phyloP scores from a whole-genome alignment of 2,329 filamentous ascomycete species.

The Phyllosticta citrichinensis region DNA sequence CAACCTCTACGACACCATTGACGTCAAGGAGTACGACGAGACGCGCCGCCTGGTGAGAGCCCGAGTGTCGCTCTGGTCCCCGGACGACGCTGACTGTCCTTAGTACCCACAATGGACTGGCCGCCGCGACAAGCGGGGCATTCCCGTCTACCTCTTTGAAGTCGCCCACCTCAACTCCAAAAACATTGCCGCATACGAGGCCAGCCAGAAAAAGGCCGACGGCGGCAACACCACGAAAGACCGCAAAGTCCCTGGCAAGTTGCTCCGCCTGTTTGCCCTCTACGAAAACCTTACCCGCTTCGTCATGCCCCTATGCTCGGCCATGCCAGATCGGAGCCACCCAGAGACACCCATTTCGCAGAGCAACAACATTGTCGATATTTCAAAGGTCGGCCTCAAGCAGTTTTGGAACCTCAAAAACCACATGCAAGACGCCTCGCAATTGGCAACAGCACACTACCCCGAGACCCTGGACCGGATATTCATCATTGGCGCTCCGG shows the following conservation, averaged over 20 bases:
- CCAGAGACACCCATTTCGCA: slow-evolving; percentile 80
- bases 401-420: slow-evolving; percentile 92
- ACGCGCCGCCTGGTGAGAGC: slow-evolving; percentile 60
- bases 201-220: slow-evolving; percentile 43
- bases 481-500: slow-evolving; percentile 79
- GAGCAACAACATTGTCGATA: slow-evolving; percentile 91
- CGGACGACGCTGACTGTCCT: slow-evolving; percentile 15
- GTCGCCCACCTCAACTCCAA: slow-evolving; percentile 76
- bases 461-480: slow-evolving; percentile 85
- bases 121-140: slow-evolving; percentile 78
- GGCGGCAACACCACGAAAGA: slow-evolving; percentile 47
- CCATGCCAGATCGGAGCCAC: slow-evolving; percentile 60
- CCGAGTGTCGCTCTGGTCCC: background rate
- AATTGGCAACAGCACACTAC: slow-evolving; percentile 84
- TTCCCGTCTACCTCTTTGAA: slow-evolving; percentile 85
- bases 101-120: slow-evolving; percentile 95
- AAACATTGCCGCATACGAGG: slow-evolving; percentile 69
- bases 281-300: slow-evolving; percentile 91
- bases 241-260: slow-evolving; percentile 59
- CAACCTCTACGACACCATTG: slow-evolving; percentile 75
- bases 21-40: slow-evolving; percentile 73
- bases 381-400: slow-evolving; percentile 75
- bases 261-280: slow-evolving; percentile 79
- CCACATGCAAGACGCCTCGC: slow-evolving; percentile 89
- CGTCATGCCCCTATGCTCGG: slow-evolving; percentile 72